Evolutionary conservation across 75 land plant genomes (phyloP).

Genomic region (Isoetes taiwanensis): DNA sequence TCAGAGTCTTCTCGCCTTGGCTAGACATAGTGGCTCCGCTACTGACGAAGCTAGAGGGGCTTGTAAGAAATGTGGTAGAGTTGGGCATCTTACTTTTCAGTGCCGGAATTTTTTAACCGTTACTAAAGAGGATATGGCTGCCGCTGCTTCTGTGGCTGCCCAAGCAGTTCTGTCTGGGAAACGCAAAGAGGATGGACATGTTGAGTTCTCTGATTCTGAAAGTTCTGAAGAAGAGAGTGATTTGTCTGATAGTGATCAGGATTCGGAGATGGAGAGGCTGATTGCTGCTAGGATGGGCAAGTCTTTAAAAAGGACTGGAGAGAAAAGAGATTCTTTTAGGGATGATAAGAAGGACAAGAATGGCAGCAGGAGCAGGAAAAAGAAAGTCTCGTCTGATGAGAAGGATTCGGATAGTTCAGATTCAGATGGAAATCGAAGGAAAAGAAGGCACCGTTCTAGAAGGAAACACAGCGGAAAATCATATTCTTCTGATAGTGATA

Average conservation of each 20-base stretch:
- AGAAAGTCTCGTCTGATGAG: no score
- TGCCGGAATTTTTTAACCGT: conserved; percentile 70
- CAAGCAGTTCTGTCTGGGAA: conserved; percentile 7
- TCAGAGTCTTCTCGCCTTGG: conserved; percentile 90
- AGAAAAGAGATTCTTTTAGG: no score
- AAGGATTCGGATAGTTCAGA: no score
- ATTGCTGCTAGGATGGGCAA: conserved; percentile 46
- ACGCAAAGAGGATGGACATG: conserved; percentile 31
- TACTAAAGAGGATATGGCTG: conserved; percentile 45
- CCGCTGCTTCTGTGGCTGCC: conserved; percentile 20
- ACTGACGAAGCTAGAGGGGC: conserved; percentile 83
- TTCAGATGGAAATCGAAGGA: no score
- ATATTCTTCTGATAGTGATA: no score
- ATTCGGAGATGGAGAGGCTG: conserved; percentile 81
- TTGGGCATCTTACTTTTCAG: conserved; percentile 82
- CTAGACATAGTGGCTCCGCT: conserved; percentile 56
- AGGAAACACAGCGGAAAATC: no score
- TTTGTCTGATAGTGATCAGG: conserved; percentile 68
- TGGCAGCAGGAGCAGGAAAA: no score
- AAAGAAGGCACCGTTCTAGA: no score
- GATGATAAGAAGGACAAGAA: no score
- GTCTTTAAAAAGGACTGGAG: no score
- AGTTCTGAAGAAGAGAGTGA: conserved; percentile 50
- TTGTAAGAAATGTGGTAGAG: conserved; percentile 82
- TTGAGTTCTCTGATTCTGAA: conserved; percentile 14